A percentile compares a stretch with the other conserved stretches of the same genome.
These are phyloP conservation scores for Atkinsonella texensis DNA, from an alignment of 2,329 filamentous ascomycete species.

Conservation along the genomic window DNA sequence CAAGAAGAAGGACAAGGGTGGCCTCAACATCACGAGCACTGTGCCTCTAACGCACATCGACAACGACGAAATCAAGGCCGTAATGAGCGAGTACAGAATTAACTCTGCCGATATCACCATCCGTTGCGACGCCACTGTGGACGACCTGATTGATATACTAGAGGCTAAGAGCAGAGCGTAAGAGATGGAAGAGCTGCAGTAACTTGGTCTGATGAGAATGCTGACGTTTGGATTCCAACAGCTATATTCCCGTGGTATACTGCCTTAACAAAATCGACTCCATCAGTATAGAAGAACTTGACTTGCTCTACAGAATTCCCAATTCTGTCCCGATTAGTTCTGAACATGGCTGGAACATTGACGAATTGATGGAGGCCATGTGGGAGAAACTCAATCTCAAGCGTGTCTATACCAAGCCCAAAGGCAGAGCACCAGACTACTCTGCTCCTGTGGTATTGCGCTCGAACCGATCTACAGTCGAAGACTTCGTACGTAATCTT, in stretches of 20 bases:
- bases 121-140: constrained; percentile 91
- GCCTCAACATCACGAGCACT: constrained; percentile 91
- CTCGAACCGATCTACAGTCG: constrained; percentile 71
- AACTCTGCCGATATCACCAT: constrained; percentile 95
- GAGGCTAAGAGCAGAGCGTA: constrained; percentile 73
- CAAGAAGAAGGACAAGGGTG: constrained; percentile 98
- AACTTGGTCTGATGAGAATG: neutral
- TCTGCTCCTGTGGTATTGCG: constrained; percentile 80
- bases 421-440: constrained; percentile 91
- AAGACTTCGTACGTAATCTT: constrained; percentile 74
- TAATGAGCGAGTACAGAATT: constrained; percentile 95
- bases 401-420: constrained; percentile 95
- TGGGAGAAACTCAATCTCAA: constrained; percentile 92
- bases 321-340: constrained; percentile 96
- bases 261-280: constrained; percentile 98
- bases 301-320: constrained; percentile 90
- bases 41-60: constrained; percentile 86
- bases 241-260: constrained; percentile 98
- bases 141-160: constrained; percentile 91
- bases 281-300: constrained; percentile 94
- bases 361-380: constrained; percentile 95
- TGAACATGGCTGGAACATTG: constrained; percentile 95
- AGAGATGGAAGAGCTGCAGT: constrained; percentile 2
- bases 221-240: constrained; percentile 19
- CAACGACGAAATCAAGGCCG: constrained; percentile 92